phyloP scores from a whole-genome alignment of 176 grass and related monocot genomes.

The Pontederia paniculata region DNA sequence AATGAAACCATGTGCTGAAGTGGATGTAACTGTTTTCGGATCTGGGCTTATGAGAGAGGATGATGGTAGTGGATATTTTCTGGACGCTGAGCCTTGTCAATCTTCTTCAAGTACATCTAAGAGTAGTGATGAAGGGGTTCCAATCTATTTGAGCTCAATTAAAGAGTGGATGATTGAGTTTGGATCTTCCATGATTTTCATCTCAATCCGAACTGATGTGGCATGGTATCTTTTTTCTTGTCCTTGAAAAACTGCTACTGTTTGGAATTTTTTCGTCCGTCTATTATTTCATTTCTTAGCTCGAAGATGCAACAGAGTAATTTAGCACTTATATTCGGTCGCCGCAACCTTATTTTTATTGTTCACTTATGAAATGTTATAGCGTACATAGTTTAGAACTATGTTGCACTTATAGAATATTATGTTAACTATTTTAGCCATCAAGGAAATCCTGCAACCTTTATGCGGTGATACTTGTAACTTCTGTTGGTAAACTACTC shows the following conservation, averaged over 20 bases:
- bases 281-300: not conserved
- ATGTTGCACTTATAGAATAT: too few species aligned
- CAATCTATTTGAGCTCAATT: conserved; percentile 84
- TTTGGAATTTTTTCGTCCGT: not conserved
- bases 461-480: too few species aligned
- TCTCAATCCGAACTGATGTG: conserved; percentile 87
- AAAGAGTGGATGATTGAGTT: conserved; percentile 99
- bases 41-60: conserved; percentile 96
- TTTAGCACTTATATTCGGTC: too few species aligned
- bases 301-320: too few species aligned
- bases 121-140: conserved; percentile 48
- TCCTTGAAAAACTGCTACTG: not conserved
- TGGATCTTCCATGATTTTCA: conserved; percentile 88
- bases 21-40: conserved; percentile 85
- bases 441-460: too few species aligned
- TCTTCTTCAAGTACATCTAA: conserved; percentile 32
- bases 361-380: too few species aligned
- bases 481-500: too few species aligned
- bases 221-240: conserved; percentile 45
- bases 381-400: too few species aligned
- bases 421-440: too few species aligned
- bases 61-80: conserved; percentile 68
- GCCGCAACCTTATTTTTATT: too few species aligned
- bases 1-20: conserved; percentile 84
- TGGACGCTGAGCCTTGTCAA: conserved; percentile 29